A percentile compares a stretch with the other conserved stretches of the same genome.
phyloP scores from a whole-genome alignment of 805 yeast genomes.

The Clavispora carvajalis region DNA sequence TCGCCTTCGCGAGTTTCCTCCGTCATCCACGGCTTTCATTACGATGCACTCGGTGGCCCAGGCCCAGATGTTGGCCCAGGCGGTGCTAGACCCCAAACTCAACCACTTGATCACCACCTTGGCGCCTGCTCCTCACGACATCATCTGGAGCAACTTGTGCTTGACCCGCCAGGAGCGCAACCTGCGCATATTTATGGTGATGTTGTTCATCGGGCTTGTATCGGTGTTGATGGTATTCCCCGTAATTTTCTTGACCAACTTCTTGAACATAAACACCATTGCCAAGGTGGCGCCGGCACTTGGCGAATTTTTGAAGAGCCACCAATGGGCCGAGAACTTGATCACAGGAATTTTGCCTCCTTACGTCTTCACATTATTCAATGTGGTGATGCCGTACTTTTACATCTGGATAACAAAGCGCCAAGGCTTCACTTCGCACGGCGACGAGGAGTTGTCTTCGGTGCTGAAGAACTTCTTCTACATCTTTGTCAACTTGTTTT shows the following conservation, averaged over 20 bases:
- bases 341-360: slow-evolving; percentile 91
- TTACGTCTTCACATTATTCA: slow-evolving; percentile 79
- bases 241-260: slow-evolving; percentile 77
- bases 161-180: slow-evolving; percentile 70
- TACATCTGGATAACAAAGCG: slow-evolving; percentile 76
- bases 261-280: slow-evolving; percentile 74
- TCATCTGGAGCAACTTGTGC: slow-evolving; percentile 88
- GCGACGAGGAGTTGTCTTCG: slow-evolving; percentile 86
- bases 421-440: slow-evolving; percentile 88
- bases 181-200: slow-evolving; percentile 57
- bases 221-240: slow-evolving; percentile 77
- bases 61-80: slow-evolving; percentile 96
- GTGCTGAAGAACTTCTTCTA: slow-evolving; percentile 93
- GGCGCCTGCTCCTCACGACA: slow-evolving; percentile 96
- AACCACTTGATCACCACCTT: slow-evolving; percentile 73
- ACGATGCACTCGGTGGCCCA: slow-evolving; percentile 94
- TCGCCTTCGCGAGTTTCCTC: slow-evolving; percentile 62
- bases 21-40: slow-evolving; percentile 88
- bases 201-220: slow-evolving; percentile 59
- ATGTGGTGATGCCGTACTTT: slow-evolving; percentile 76
- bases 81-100: slow-evolving; percentile 85
- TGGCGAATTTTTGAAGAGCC: slow-evolving; percentile 59
- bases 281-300: slow-evolving; percentile 76
- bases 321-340: slow-evolving; percentile 68
- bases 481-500: slow-evolving; percentile 86